Evolutionary conservation across 2,329 filamentous ascomycete species (phyloP), one percentile per base, ranked within the genome.

Genomic region (Catunica adiposa): DNA sequence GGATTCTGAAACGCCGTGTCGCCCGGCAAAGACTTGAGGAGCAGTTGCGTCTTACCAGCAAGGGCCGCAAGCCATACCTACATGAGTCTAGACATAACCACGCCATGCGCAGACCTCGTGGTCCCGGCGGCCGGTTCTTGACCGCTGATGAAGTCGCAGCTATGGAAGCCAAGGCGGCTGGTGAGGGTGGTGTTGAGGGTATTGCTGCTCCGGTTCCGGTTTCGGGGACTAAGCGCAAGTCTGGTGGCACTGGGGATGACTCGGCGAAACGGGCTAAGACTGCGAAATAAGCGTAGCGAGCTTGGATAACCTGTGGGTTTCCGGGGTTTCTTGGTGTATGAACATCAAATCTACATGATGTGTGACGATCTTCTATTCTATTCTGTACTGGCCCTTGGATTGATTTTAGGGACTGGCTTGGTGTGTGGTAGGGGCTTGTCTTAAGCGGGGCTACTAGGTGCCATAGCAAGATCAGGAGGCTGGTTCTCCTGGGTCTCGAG

Each of bases 1-100:
- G 92, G 25, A 98, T 98, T 51, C 71, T 98, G 55, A 97, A 98
- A 74, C 80, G 92, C 57, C 80, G 92, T 58, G 88, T 97, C 60
- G 92, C 92, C 5, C 80, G 92, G 34, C 92, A 97, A 68, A 88
- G 87, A 66, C 75, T 98, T 15, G 92, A 98, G 67, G 92, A 98
- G 67, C 86, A 89, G 55, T 71, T 98, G 46, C 81, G 92, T 44
- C 72, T 97, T 57, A 97, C 92, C 0, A 94, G 85, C 8, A 98
- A 98, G 70, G 90, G 90, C 25, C 82, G 92, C 37, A 97, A 96
- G 70, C 92, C 92, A 2, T 98, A 98, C 64, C 76, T 98, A 31
- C 92, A 98, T 70, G 92, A 98, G 67, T 97, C 90, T 25, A 79
- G 92, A 64, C 92, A 98, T 68, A 97, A 97, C 65, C 92, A 98